These are phyloP conservation scores for Laetiporus sulphureus DNA, from an alignment of 1,284 basidiomycete species.

Conservation along the genomic window DNA sequence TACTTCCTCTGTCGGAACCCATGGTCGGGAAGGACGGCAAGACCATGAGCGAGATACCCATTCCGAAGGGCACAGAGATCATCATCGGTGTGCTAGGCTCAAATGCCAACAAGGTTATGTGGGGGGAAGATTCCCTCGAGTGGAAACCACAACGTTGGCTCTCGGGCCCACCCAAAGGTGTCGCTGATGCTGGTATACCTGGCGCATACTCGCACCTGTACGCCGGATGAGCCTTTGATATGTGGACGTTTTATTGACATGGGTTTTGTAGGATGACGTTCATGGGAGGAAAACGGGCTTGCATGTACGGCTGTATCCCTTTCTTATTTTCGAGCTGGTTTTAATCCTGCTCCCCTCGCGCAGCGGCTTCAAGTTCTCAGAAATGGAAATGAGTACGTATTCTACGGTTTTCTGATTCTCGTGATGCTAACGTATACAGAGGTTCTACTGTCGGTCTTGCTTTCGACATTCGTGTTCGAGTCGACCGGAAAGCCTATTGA, in stretches of 20 bases:
- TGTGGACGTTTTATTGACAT: too few relatives aligned
- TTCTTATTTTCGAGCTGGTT: not conserved
- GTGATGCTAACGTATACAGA: constrained; percentile 2
- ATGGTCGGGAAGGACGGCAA: constrained; percentile 10
- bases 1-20: constrained; percentile 11
- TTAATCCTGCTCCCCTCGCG: not conserved
- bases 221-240: too few relatives aligned
- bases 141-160: constrained; percentile 21
- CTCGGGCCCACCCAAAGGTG: constrained; percentile 2
- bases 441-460: constrained; percentile 2
- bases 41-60: constrained; percentile 10
- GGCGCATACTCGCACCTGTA: constrained; percentile 16
- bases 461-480: constrained; percentile 13
- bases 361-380: constrained; percentile 30
- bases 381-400: constrained; percentile 29
- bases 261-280: constrained; percentile 27
- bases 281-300: constrained; percentile 24
- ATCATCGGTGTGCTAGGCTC: constrained; percentile 12
- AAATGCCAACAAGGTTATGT: constrained; percentile 13
- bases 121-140: constrained; percentile 17
- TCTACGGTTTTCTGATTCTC: not conserved
- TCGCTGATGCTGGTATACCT: constrained; percentile 12
- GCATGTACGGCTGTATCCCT: constrained; percentile 22
- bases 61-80: constrained; percentile 10
- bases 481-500: constrained; percentile 6